Percentiles rank a stretch among this genome's conserved stretches.
These are phyloP conservation scores for Ceratocystis albifundus DNA, from an alignment of 2,329 filamentous ascomycete genomes.

Conservation along the genomic window DNA sequence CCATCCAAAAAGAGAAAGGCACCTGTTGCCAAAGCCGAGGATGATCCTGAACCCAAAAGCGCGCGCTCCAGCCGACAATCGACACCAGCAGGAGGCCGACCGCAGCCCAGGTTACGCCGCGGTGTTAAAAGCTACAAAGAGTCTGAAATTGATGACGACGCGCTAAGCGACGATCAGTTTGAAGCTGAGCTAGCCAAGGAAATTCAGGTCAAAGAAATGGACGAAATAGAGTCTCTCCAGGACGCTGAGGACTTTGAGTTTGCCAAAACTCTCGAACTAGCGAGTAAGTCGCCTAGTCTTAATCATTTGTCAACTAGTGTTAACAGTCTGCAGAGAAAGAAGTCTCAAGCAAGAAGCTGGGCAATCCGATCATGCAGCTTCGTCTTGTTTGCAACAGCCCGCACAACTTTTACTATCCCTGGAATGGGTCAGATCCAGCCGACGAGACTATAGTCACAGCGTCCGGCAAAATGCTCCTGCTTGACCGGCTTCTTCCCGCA, in stretches of 20 bases:
- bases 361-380: constrained; percentile 85
- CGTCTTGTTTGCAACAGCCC: constrained; percentile 86
- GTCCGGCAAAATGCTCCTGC: constrained; percentile 89
- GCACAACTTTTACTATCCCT: constrained; percentile 94
- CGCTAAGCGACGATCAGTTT: constrained; percentile 71
- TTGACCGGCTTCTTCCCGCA: constrained; percentile 70
- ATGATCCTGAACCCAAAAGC: constrained; percentile 49
- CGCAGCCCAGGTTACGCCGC: constrained; percentile 34
- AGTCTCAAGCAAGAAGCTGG: constrained; percentile 80
- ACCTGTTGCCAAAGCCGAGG: constrained; percentile 26
- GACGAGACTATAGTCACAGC: constrained; percentile 76
- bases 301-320: background rate
- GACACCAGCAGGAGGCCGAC: constrained; percentile 52
- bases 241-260: constrained; percentile 28
- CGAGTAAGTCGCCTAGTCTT: constrained; percentile 44
- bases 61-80: constrained; percentile 62
- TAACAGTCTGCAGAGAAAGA: constrained; percentile 53
- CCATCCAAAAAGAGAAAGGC: constrained; percentile 27
- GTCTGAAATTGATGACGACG: constrained; percentile 47
- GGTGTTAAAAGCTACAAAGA: constrained; percentile 30
- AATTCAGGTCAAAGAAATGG: constrained; percentile 37
- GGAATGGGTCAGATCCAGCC: constrained; percentile 49
- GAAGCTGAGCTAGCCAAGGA: constrained; percentile 64
- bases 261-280: constrained; percentile 58
- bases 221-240: constrained; percentile 43